A percentile compares a stretch with the other conserved stretches of the same genome.
Evolutionary conservation across 768 basidiomycete species (phyloP).

Genomic region (Naganishia randhawae): DNA sequence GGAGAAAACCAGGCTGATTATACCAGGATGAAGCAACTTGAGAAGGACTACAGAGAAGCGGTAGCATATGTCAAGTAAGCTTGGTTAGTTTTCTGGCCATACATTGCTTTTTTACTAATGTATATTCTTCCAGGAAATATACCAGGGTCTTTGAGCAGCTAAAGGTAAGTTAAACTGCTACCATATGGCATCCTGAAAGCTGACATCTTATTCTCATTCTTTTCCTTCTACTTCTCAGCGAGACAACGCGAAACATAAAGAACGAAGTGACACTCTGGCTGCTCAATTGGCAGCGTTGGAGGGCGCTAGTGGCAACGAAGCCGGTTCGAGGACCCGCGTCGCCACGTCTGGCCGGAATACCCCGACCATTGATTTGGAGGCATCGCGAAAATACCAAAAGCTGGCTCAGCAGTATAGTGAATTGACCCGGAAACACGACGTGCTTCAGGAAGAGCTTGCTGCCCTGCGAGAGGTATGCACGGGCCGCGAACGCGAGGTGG

Average conservation of each 20-base stretch:
- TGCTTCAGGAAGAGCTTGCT: slow-evolving; percentile 44
- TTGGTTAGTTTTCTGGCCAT: no score
- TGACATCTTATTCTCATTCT: not conserved
- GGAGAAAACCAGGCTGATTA: slow-evolving; percentile 36
- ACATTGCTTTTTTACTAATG: no score
- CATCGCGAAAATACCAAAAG: slow-evolving; percentile 36
- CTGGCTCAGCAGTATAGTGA: slow-evolving; percentile 40
- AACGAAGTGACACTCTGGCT: slow-evolving; percentile 71
- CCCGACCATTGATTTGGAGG: slow-evolving; percentile 37
- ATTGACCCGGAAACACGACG: slow-evolving; percentile 23
- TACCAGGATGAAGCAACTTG: slow-evolving; percentile 76
- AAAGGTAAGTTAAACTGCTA: slow-evolving; percentile 57
- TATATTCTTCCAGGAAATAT: slow-evolving; percentile 64
- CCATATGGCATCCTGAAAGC: not conserved
- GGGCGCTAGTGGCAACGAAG: slow-evolving; percentile 60
- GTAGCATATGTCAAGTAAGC: slow-evolving; percentile 85
- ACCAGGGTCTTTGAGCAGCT: slow-evolving; percentile 89
- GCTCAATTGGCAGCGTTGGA: slow-evolving; percentile 71
- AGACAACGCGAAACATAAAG: slow-evolving; percentile 75
- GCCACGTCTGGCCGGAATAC: slow-evolving; percentile 44
- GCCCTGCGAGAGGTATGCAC: slow-evolving; percentile 45
- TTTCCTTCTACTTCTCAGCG: slow-evolving; percentile 44
- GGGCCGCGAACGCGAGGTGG: slow-evolving; percentile 48
- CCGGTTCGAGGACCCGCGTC: slow-evolving; percentile 53
- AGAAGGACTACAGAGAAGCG: slow-evolving; percentile 91